Conservation (phyloP, 176 grass and related monocot genomes). For the Oryza officinalis region DNA sequence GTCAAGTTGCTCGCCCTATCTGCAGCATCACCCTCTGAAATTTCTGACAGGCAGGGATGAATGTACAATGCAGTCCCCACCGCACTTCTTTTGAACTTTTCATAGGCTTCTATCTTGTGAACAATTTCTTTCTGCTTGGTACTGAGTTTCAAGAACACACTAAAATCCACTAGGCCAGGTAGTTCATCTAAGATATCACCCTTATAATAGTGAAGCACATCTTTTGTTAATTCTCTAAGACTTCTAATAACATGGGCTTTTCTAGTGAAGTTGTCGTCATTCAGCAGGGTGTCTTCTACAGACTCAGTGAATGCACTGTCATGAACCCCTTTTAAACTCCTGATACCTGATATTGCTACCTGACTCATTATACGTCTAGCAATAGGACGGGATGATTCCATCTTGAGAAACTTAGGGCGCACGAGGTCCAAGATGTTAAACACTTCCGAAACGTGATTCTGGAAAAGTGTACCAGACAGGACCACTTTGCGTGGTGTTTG, state of each 20-base stretch:
- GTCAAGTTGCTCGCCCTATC: conserved; percentile 53
- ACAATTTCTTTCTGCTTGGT: conserved; percentile 60
- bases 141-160: conserved; percentile 69
- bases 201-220: conserved; percentile 95
- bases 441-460: conserved; percentile 89
- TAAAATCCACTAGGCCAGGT: conserved; percentile 84
- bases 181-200: conserved; percentile 95
- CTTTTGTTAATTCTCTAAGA: conserved; percentile 83
- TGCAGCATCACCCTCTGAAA: conserved; percentile 65
- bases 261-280: conserved; percentile 71
- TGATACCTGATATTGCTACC: conserved; percentile 59
- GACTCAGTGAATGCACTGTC: conserved; percentile 62
- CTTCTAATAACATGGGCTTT: conserved; percentile 88
- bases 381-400: conserved; percentile 64
- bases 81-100: conserved; percentile 81
- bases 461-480: conserved; percentile 93
- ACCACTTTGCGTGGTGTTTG: conserved; percentile 91
- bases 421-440: conserved; percentile 94
- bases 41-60: conserved; percentile 70
- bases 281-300: conserved; percentile 68
- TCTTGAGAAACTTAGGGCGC: conserved; percentile 84
- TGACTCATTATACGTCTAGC: conserved; percentile 76
- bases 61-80: conserved; percentile 72
- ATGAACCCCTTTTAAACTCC: conserved; percentile 42
- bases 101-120: conserved; percentile 59